phyloP scores from a whole-genome alignment of 352 stramenopile genomes.

The Halophytophthora polymorphica region DNA sequence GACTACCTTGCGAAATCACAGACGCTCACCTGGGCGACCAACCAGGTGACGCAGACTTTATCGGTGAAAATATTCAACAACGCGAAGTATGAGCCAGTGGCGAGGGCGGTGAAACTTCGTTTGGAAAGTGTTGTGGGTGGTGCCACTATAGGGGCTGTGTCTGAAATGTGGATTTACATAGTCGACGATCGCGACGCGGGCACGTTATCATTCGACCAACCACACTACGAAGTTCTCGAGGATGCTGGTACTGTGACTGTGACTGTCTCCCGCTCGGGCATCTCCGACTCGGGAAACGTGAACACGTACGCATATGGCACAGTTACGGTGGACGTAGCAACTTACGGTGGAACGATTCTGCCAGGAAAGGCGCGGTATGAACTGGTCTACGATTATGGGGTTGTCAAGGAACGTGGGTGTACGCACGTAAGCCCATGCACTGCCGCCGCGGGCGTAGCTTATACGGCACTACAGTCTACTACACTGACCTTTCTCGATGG shows the following conservation, averaged over 20 bases:
- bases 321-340: constrained; percentile 57
- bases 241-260: constrained; percentile 41
- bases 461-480: constrained; percentile 42
- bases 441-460: constrained; percentile 36
- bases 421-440: constrained; percentile 68
- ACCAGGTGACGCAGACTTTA: constrained; percentile 52
- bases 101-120: constrained; percentile 48
- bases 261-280: constrained; percentile 45
- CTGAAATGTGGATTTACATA: constrained; percentile 66
- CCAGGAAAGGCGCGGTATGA: constrained; percentile 49
- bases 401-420: constrained; percentile 46
- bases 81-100: constrained; percentile 43
- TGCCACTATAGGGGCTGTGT: constrained; percentile 40
- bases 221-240: constrained; percentile 62
- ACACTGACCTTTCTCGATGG: constrained; percentile 50
- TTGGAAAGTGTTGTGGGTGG: constrained; percentile 51
- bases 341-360: constrained; percentile 49
- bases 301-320: constrained; percentile 63
- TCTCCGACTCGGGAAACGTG: constrained; percentile 35
- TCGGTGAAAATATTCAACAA: constrained; percentile 75
- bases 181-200: constrained; percentile 73
- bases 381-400: constrained; percentile 46
- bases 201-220: constrained; percentile 53
- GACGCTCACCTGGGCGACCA: constrained; percentile 51
- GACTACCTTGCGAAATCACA: constrained; percentile 55